Evolutionary conservation across 192 early-diverging fungal genomes (phyloP).

Genomic region (Podila minutissima): DNA sequence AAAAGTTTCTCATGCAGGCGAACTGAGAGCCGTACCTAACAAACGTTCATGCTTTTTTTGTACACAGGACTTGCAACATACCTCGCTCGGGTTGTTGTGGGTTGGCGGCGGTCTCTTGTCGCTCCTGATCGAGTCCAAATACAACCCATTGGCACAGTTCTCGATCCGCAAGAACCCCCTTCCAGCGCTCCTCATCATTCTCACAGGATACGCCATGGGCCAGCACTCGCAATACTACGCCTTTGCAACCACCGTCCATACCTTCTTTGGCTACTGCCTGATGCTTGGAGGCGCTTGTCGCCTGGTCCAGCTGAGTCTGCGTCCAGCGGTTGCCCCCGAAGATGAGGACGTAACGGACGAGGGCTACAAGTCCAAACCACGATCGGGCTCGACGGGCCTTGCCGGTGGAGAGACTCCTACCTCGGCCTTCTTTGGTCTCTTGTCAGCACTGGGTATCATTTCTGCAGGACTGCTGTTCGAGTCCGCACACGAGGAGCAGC

Average conservation of each 20-base stretch:
- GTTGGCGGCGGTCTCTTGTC: conserved; percentile 55
- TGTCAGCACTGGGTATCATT: conserved; percentile 43
- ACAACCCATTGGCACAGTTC: conserved; percentile 32
- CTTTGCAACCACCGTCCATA: conserved; percentile 41
- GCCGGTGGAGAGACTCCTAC: conserved; percentile 46
- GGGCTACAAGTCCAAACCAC: not conserved
- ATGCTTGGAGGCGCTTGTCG: conserved; percentile 43
- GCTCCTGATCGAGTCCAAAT: conserved; percentile 44
- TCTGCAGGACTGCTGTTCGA: conserved; percentile 52
- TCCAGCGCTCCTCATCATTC: conserved; percentile 48
- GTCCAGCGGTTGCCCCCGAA: conserved; percentile 25
- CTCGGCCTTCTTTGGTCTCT: conserved; percentile 50
- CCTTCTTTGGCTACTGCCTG: conserved; percentile 41
- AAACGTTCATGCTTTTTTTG: not conserved
- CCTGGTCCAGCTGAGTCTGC: conserved; percentile 41
- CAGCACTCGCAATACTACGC: conserved; percentile 48
- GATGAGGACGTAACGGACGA: conserved; percentile 17
- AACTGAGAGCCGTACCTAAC: conserved; percentile 1
- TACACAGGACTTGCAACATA: conserved; percentile 44
- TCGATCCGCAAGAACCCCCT: conserved; percentile 53
- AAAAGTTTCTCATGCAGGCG: not conserved
- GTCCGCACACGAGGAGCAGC: conserved; percentile 50
- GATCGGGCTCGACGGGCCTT: conserved; percentile 7
- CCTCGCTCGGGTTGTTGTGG: conserved; percentile 57
- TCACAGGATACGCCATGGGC: conserved; percentile 52